Evolutionary conservation across 495 filamentous ascomycete species (phyloP).

Genomic region (Penicillium longicatenatum): DNA sequence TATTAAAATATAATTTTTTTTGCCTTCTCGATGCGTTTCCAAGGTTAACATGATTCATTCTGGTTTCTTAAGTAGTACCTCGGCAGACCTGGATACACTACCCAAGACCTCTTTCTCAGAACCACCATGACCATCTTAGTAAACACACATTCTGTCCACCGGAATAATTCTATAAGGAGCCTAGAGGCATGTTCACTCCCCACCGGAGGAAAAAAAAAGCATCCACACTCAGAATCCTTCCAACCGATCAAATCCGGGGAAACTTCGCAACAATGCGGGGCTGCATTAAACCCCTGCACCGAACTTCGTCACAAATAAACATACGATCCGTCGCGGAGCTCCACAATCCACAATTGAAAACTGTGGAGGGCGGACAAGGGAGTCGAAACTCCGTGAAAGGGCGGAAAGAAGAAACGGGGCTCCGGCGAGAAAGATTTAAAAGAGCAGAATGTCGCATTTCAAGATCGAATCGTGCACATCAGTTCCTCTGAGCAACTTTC

Average conservation of each 20-base stretch:
- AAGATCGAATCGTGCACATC: neutral
- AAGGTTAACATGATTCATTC: too few relatives aligned
- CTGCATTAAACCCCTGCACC: conserved; percentile 2
- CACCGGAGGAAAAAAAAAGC: conserved; percentile 12
- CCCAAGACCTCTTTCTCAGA: too few relatives aligned
- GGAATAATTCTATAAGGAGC: conserved; percentile 13
- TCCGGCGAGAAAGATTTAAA: neutral
- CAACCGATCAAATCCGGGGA: conserved; percentile 2
- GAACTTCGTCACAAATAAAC: conserved; percentile 1
- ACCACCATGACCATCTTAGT: too few relatives aligned
- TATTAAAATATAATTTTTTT: neutral
- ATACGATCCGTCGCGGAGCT: conserved; percentile 5
- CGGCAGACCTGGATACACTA: too few relatives aligned
- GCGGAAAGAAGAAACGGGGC: neutral
- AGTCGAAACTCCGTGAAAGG: neutral
- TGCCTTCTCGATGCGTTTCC: neutral
- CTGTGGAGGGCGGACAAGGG: neutral
- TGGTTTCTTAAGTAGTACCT: too few relatives aligned
- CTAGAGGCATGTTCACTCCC: neutral
- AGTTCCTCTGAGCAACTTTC: neutral
- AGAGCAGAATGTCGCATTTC: neutral
- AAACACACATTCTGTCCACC: conserved; percentile 4
- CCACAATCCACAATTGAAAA: neutral
- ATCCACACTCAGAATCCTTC: neutral
- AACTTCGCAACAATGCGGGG: neutral